These are phyloP conservation scores for Passalora sequoiae DNA, from an alignment of 2,329 filamentous ascomycete species.

Conservation along the genomic window DNA sequence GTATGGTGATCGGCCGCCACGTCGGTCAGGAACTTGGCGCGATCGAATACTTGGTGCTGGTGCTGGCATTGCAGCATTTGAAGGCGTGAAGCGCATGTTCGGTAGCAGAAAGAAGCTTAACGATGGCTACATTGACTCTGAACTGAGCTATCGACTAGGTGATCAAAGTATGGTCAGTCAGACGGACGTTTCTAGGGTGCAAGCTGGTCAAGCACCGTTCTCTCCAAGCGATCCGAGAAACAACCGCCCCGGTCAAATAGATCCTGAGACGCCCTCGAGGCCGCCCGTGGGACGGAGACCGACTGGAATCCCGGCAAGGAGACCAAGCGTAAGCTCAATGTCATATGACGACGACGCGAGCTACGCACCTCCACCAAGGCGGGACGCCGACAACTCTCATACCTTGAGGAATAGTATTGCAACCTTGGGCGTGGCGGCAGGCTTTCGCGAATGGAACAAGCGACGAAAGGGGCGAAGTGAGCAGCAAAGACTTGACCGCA, in stretches of 20 bases:
- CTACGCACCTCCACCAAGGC: slow-evolving; percentile 19
- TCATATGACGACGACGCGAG: slow-evolving; percentile 35
- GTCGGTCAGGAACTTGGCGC: slow-evolving; percentile 37
- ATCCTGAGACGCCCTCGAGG: slow-evolving; percentile 35
- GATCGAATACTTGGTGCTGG: slow-evolving; percentile 44
- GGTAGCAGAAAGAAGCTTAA: slow-evolving; percentile 46
- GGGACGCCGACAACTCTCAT: slow-evolving; percentile 24
- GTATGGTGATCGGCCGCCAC: slow-evolving; percentile 29
- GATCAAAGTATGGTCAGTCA: slow-evolving; percentile 43
- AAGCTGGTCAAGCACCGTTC: slow-evolving; percentile 51
- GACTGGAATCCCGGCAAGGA: slow-evolving; percentile 34
- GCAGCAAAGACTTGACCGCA: slow-evolving; percentile 55
- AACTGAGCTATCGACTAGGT: slow-evolving; percentile 41
- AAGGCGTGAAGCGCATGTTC: slow-evolving; percentile 53
- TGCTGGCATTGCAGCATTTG: slow-evolving; percentile 40
- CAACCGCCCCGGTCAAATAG: slow-evolving; percentile 13
- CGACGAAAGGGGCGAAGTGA: slow-evolving; percentile 54
- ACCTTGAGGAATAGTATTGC: slow-evolving; percentile 46
- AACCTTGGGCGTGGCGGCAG: slow-evolving; percentile 33
- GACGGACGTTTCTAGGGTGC: slow-evolving; percentile 45
- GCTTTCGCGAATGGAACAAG: slow-evolving; percentile 40
- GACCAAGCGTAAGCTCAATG: slow-evolving; percentile 36
- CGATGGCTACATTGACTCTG: slow-evolving; percentile 48
- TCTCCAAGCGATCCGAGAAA: slow-evolving; percentile 36
- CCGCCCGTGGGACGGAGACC: slow-evolving; percentile 25